Base-by-base conservation (phyloP, 1,284 basidiomycete species). In the Sanghuangporus sanghuang region DNA sequence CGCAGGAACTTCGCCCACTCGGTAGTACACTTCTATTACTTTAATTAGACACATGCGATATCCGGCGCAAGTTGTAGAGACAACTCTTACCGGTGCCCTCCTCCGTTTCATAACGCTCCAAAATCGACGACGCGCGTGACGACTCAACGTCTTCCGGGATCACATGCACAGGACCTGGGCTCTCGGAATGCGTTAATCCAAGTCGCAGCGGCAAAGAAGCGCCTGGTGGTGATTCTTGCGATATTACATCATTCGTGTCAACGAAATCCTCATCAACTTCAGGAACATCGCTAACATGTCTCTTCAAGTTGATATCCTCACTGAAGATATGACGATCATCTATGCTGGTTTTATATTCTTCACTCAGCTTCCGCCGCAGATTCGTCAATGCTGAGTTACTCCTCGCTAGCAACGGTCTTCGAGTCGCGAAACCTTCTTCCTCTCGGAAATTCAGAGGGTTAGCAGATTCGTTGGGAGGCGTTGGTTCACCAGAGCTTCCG, bases 101-200 rank as follows among this genome's bases (percentile, higher is more conserved):
- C 67, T 74, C 74, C 11, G 71, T 67, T 23, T 82, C 81, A 3
- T 75, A 76, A 55, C 83, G 79, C 46, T 73, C 73, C 1, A 79
- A 71, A 8, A 79, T 75, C 6, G 84, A 86, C 0, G 82, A 83
- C 8, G 80, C 78, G 44, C 81, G 73, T 8, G 82, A 85, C 23
- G 84, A 86, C 61, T 81, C 78, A 2, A 89, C 78, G 68, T 91
- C 89, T 70, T 89, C 87, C 0, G 88, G 86, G 12, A 90, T 75
- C 35, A 76, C 78, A 7, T 72, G 71, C 0, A 67, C 57, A 1
- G 76, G 73, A 66, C 60, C 67, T 61, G 53, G 69, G 67, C 32
- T 70, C 64, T 59, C 56, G 65, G 6, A 65, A 40, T 35, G 67
- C 8, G 67, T 76, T 63, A 71, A 69, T 57, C 71, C 77, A 59